Base-by-base conservation (phyloP, 2,329 filamentous ascomycete genomes). In the Talaromyces sp. region DNA sequence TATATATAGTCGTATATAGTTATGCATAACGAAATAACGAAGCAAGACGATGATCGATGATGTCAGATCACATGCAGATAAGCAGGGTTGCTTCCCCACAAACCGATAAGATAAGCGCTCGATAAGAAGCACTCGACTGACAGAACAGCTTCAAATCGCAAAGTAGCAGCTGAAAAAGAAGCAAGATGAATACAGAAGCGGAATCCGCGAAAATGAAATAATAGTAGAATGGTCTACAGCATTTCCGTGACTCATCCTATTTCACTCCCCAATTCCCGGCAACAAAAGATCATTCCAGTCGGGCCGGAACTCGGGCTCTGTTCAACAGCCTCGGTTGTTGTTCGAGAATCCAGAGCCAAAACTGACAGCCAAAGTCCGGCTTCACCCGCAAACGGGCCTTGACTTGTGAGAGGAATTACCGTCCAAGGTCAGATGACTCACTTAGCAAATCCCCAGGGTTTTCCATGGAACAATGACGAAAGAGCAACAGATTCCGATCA, bases 21-120 rank as follows among this genome's bases (percentile, higher is more conserved):
- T 24, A 32, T 32, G 11, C 11, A 12, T 11, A 32, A 32, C 31
- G 31, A 32, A 31, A 12, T 32, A 32, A 32, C 31, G 31, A 32
- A 29, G 7, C 27, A 29, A 29, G 35, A 6, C 24, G 17, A 29
- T 19, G 19, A 26, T 27, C 26, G 4, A 52, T 52, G 48, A 52
- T 52, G 48, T 54, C 57, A 31, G 38, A 51, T 56, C 59, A 61
- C 59, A 55, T 61, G 59, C 38, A 19, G 59, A 61, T 61, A 61
- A 57, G 43, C 54, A 35, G 41, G 14, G 29, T 54, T 57, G 8
- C 38, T 57, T 61, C 59, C 54, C 59, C 59, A 51, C 59, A 61
- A 55, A 51, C 9, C 32, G 59, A 57, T 61, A 61, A 61, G 54
- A 35, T 43, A 35, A 38, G 26, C 11, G 7, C 24, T 12, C 26